These are phyloP conservation scores for Schizochytrium sp. DNA, from an alignment of 108 stramenopile species.

Conservation along the genomic window DNA sequence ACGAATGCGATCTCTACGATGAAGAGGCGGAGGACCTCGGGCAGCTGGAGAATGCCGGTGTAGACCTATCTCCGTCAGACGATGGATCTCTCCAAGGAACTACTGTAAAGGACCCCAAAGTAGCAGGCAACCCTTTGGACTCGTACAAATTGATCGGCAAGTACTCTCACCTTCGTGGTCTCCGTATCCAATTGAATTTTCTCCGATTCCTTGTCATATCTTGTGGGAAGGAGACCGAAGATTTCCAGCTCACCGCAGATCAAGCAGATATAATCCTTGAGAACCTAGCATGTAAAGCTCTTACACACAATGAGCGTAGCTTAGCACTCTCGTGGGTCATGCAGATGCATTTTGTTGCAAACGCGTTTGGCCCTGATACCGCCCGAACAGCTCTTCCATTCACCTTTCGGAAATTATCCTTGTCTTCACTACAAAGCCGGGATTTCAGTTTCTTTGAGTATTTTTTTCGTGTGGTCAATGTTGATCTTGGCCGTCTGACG, in stretches of 20 bases:
- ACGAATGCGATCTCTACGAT: slow-evolving; percentile 54
- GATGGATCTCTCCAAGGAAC: background rate
- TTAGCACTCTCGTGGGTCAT: slow-evolving; percentile 52
- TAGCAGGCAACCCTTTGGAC: background rate
- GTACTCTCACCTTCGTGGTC: slow-evolving; percentile 46
- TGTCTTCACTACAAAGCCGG: background rate
- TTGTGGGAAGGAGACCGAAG: slow-evolving; percentile 25
- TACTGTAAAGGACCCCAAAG: background rate
- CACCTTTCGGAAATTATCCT: background rate
- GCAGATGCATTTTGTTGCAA: slow-evolving; percentile 49
- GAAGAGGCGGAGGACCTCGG: slow-evolving; percentile 52
- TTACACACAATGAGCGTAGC: slow-evolving; percentile 17
- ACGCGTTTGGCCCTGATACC: slow-evolving; percentile 5
- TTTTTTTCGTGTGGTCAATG: slow-evolving; percentile 51
- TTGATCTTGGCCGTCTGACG: background rate
- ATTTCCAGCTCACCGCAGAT: slow-evolving; percentile 6
- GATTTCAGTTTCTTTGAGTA: slow-evolving; percentile 46
- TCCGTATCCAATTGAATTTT: slow-evolving; percentile 40
- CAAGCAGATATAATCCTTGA: slow-evolving; percentile 33
- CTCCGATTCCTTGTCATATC: slow-evolving; percentile 58
- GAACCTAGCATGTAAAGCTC: slow-evolving; percentile 8
- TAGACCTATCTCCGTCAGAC: background rate
- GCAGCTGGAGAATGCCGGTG: background rate
- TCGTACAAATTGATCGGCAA: slow-evolving; percentile 53
- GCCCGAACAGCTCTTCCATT: background rate